Conservation (phyloP, 1,139 yeast species). For the Geotrichum fermentans region DNA sequence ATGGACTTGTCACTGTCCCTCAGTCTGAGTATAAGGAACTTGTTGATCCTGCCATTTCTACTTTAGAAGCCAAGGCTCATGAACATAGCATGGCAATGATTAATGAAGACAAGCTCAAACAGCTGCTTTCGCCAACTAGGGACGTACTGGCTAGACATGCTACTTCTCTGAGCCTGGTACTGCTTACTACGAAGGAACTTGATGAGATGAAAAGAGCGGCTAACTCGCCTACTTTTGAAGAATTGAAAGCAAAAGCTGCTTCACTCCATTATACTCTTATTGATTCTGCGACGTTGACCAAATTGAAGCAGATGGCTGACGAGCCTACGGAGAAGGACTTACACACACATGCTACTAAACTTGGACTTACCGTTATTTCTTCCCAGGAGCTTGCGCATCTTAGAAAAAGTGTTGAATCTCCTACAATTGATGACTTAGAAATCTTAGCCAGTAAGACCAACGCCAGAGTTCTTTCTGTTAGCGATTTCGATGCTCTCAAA, state of each 20-base stretch:
- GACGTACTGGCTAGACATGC: slow-evolving; percentile 9
- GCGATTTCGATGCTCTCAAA: slow-evolving; percentile 20
- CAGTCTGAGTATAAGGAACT: slow-evolving; percentile 25
- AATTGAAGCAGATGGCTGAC: slow-evolving; percentile 20
- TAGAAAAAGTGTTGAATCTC: slow-evolving; percentile 19
- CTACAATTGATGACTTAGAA: slow-evolving; percentile 14
- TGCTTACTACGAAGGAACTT: slow-evolving; percentile 36
- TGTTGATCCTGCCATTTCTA: slow-evolving; percentile 32
- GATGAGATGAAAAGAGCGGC: slow-evolving; percentile 25
- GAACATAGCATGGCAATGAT: slow-evolving; percentile 11
- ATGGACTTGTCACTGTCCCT: slow-evolving; percentile 8
- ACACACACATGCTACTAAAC: slow-evolving; percentile 24
- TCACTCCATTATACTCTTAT: slow-evolving; percentile 39
- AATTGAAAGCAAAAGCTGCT: slow-evolving; percentile 23
- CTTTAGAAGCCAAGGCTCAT: slow-evolving; percentile 11
- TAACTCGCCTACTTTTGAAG: slow-evolving; percentile 10
- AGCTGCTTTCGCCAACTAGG: slow-evolving; percentile 13
- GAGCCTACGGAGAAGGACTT: slow-evolving; percentile 34
- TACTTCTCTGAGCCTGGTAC: slow-evolving; percentile 37
- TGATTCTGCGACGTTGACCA: slow-evolving; percentile 30
- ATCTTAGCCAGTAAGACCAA: slow-evolving; percentile 14
- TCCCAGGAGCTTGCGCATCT: slow-evolving; percentile 18
- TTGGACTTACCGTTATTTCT: slow-evolving; percentile 34
- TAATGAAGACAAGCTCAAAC: slow-evolving; percentile 34
- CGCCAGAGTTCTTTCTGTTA: slow-evolving; percentile 11